phyloP scores from a whole-genome alignment of 2,329 filamentous ascomycete genomes.

The Trichoderma sp. region DNA sequence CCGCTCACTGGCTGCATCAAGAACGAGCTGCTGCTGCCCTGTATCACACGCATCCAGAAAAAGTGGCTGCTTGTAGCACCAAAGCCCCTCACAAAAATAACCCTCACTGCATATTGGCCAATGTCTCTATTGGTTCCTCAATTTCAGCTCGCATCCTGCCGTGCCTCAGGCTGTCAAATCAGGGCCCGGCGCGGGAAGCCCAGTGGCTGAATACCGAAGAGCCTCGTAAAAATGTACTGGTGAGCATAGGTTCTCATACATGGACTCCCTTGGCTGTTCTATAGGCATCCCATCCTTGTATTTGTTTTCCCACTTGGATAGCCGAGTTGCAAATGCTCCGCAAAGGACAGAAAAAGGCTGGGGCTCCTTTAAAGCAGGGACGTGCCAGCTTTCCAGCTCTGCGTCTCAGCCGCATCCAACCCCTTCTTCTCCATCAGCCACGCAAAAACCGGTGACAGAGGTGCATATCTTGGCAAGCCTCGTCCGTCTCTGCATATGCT shows the following conservation, averaged over 20 bases:
- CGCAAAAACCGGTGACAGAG: neutral
- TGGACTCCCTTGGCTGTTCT: neutral
- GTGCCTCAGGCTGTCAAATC: conserved; percentile 15
- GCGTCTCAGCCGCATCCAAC: neutral
- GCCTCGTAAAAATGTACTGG: neutral
- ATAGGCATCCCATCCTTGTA: neutral
- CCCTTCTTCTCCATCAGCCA: neutral
- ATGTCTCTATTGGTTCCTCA: neutral
- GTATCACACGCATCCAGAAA: neutral
- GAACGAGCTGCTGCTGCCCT: conserved; percentile 1
- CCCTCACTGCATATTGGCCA: neutral
- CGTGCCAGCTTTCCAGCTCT: neutral
- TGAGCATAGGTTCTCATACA: neutral
- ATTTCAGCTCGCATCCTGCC: conserved; percentile 23
- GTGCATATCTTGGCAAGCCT: conserved; percentile 8
- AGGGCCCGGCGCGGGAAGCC: neutral
- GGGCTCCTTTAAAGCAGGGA: neutral
- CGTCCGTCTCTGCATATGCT: neutral
- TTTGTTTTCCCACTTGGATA: too few species aligned
- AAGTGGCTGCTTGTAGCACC: neutral
- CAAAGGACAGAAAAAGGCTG: too few species aligned
- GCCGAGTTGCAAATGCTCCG: too few species aligned
- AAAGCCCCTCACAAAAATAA: neutral
- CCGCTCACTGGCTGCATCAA: neutral
- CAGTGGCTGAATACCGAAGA: too few species aligned